Evolutionary conservation across 2,329 filamentous ascomycete species (phyloP), one percentile per base, ranked within the genome.

Genomic region (Seiridium cupressi): DNA sequence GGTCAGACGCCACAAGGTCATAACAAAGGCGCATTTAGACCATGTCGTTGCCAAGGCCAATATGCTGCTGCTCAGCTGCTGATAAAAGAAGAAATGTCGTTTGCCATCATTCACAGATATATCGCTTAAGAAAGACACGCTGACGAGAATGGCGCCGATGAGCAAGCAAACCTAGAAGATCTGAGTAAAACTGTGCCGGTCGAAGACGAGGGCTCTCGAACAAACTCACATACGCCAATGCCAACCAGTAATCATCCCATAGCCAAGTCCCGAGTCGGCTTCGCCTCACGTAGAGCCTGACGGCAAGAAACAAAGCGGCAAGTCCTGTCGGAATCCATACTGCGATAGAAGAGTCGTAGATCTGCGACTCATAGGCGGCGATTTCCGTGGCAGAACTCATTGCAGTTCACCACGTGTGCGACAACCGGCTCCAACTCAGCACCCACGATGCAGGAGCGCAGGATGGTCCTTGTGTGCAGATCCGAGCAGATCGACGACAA

Each of bases 11-110:
- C 73, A 60, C 3, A 73, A 60, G 1, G 71, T 73, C 47, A 73
- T 62, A 18, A 67, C 71, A 48, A 75, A 73, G 1, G 71, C 71
- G 1, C 70, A 73, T 62, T 75, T 75, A 60, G 68, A 70, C 70
- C 68, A 71, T 3, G 68, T 59, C 3, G 71, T 71, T 3, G 72
- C 67, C 9, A 68, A 56, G 9, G 36, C 32, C 51, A 55, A 55
- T 31, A 55, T 38, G 34, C 11, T 38, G 18, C 51, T 55, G 51
- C 51, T 55, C 51, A 38, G 18, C 18, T 55, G 51, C 3, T 55
- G 51, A 38, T 55, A 55, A 38, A 26, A 40, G 36, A 55, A 55
- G 51, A 55, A 55, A 44, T 55, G 51, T 9, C 51, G 35, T n/a
- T 55, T 55, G 18, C 51, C 35, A 11, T 55, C 38, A 44, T 55